Evolutionary conservation across 2,329 filamentous ascomycete species (phyloP).

Genomic region (Gliomastix tumulicola): DNA sequence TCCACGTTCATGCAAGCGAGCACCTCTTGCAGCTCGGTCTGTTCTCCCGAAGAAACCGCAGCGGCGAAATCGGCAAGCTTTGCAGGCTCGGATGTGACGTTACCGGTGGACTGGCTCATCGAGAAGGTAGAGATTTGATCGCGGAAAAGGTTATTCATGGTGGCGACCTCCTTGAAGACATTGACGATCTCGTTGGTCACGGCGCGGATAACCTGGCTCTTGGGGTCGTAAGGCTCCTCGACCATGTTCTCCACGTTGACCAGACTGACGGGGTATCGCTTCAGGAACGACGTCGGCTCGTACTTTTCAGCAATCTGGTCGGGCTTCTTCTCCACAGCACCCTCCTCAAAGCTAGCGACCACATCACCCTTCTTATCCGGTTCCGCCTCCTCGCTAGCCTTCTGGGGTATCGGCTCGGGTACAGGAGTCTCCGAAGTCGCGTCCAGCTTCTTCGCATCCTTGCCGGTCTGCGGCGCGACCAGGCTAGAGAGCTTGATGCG

Average conservation of each 20-base stretch:
- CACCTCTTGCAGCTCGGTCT: slow-evolving; percentile 87
- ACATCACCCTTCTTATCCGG: slow-evolving; percentile 82
- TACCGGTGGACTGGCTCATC: slow-evolving; percentile 89
- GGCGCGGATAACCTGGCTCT: slow-evolving; percentile 81
- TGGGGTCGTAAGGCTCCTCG: slow-evolving; percentile 85
- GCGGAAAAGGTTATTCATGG: slow-evolving; percentile 87
- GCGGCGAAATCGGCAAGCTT: slow-evolving; percentile 97
- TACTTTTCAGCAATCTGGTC: slow-evolving; percentile 51
- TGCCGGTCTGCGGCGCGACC: slow-evolving; percentile 53
- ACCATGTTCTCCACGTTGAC: slow-evolving; percentile 91
- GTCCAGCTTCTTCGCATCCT: slow-evolving; percentile 44
- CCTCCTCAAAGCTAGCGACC: slow-evolving; percentile 94
- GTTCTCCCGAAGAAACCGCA: slow-evolving; percentile 89
- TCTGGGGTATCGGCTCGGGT: slow-evolving; percentile 53
- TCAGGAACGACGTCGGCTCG: slow-evolving; percentile 85
- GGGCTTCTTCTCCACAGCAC: slow-evolving; percentile 52
- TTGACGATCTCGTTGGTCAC: slow-evolving; percentile 98
- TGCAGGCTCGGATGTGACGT: slow-evolving; percentile 88
- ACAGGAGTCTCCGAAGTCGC: slow-evolving; percentile 38
- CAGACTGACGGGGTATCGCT: slow-evolving; percentile 85
- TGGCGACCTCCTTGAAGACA: slow-evolving; percentile 95
- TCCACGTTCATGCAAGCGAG: slow-evolving; percentile 85
- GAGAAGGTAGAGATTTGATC: slow-evolving; percentile 97
- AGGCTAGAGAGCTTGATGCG: slow-evolving; percentile 85
- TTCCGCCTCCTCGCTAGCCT: slow-evolving; percentile 44